phyloP scores from a whole-genome alignment of 139 green algal genomes.

The Nannochloris sp. region DNA sequence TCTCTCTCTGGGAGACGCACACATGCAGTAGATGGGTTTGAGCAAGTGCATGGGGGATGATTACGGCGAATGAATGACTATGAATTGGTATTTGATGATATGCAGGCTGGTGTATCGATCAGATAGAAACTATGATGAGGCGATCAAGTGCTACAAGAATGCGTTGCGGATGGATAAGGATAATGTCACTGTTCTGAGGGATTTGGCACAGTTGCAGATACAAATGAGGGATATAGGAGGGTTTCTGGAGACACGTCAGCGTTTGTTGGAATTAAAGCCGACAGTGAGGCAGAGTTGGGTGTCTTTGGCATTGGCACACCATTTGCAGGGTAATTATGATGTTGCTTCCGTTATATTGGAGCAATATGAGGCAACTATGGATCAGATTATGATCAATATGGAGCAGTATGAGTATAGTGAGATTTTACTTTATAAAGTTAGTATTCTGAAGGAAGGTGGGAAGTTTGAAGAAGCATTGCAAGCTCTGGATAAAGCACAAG shows the following conservation, averaged over 20 bases:
- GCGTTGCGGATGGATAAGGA: constrained; percentile 86
- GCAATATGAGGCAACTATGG: constrained; percentile 22
- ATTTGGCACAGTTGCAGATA: constrained; percentile 44
- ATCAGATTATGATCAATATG: constrained; percentile 9
- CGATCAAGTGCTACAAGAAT: constrained; percentile 99
- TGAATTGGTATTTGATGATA: constrained; percentile 27
- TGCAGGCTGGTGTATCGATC: constrained; percentile 74
- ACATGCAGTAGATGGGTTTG: background rate
- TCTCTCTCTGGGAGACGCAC: background rate
- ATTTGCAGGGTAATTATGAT: constrained; percentile 72
- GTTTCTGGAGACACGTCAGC: constrained; percentile 82
- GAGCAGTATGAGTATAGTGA: constrained; percentile 95
- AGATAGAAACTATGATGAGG: constrained; percentile 90
- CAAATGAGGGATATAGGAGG: constrained; percentile 87
- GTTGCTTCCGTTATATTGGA: constrained; percentile 54
- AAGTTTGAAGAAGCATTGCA: constrained; percentile 35
- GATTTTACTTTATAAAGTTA: constrained; percentile 87
- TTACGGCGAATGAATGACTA: no score
- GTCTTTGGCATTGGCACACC: constrained; percentile 79
- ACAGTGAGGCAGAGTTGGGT: constrained; percentile 86
- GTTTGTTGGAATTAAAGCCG: constrained; percentile 73
- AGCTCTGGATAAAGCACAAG: constrained; percentile 33
- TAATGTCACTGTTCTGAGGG: constrained; percentile 74
- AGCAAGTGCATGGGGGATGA: background rate
- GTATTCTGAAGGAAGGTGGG: constrained; percentile 73